Evolutionary conservation across 2,329 filamentous ascomycete genomes (phyloP).

Genomic region (Epichloe sp.): DNA sequence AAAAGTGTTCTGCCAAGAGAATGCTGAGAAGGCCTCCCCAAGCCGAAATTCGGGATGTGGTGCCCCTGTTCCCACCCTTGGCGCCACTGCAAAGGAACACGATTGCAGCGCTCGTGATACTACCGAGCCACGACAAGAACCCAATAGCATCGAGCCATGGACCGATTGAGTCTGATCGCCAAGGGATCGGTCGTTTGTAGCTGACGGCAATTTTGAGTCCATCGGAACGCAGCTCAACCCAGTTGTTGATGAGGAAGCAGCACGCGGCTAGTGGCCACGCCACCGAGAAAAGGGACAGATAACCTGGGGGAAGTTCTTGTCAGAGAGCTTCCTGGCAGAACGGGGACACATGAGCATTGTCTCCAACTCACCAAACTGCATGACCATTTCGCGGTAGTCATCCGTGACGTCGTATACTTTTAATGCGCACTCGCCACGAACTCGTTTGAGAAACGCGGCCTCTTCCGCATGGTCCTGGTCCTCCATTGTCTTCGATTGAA

Average conservation of each 20-base stretch:
- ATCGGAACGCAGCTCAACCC: constrained; percentile 86
- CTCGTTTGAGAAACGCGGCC: constrained; percentile 62
- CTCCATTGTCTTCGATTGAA: constrained; percentile 45
- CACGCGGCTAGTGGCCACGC: constrained; percentile 88
- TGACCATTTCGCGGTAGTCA: constrained; percentile 87
- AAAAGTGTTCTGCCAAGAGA: constrained; percentile 78
- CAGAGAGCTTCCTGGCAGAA: background rate
- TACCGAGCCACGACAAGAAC: constrained; percentile 90
- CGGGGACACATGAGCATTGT: background rate
- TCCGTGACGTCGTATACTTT: constrained; percentile 78
- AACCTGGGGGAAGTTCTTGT: constrained; percentile 39
- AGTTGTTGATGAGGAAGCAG: constrained; percentile 89
- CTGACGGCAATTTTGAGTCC: constrained; percentile 87
- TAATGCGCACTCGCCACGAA: constrained; percentile 71
- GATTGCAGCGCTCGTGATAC: constrained; percentile 72
- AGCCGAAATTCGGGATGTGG: constrained; percentile 55
- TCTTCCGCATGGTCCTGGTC: constrained; percentile 64
- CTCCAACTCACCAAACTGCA: constrained; percentile 50
- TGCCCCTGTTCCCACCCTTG: constrained; percentile 50
- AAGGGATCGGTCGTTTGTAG: constrained; percentile 79
- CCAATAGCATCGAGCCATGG: constrained; percentile 78
- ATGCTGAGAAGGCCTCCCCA: constrained; percentile 75
- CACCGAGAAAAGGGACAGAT: constrained; percentile 80
- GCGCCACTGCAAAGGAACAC: constrained; percentile 77
- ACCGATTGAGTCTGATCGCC: constrained; percentile 84